Evolutionary conservation across 305 asterid species (phyloP), one percentile per base, ranked within the genome.

Genomic region (Fraxinus sp.): DNA sequence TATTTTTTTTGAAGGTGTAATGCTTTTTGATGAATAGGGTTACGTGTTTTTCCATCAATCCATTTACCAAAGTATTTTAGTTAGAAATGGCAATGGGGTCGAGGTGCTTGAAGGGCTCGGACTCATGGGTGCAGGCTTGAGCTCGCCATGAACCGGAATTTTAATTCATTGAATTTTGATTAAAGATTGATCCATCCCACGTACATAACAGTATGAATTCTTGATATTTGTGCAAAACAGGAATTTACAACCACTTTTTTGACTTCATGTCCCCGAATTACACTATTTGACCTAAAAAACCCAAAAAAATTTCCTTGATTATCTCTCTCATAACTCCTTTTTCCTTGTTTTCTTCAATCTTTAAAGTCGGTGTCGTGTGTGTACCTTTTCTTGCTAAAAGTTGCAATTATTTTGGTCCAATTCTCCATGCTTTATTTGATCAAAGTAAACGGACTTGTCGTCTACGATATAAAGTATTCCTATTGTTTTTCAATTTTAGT

Each of bases 351-450:
- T 76, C 36, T 76, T 76, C 79, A 76, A 20, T 76, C 71, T 28
- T 76, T 24, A 46, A 76, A 76, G 68, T 14, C 1, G 33, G 35
- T 76, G 41, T 62, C 30, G 55, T 41, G 55, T 76, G 71, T 62
- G 32, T 20, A 62, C 32, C 32, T 62, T 37, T 24, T 76, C 68
- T 28, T 46, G 14, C 14, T 13, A 76, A 49, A 76, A 41, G 41
- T 46, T 76, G 41, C 70, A 76, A 76, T 76, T 49, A 76, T 76
- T 44, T 24, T 26, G 70, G 68, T 2, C 79, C 68, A 22, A 76
- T 44, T 76, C 79, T 76, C 79, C 68, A 76, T 76, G 79, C 79
- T 46, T 76, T 76, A 76, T 44, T 46, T 76, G 79, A 75, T 75
- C 79, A 75, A 75, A 39, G 62, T 62, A 62, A 62, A 55, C 30